Base-by-base conservation (phyloP, 257 asterid species). In the Pogostemon cablin region DNA sequence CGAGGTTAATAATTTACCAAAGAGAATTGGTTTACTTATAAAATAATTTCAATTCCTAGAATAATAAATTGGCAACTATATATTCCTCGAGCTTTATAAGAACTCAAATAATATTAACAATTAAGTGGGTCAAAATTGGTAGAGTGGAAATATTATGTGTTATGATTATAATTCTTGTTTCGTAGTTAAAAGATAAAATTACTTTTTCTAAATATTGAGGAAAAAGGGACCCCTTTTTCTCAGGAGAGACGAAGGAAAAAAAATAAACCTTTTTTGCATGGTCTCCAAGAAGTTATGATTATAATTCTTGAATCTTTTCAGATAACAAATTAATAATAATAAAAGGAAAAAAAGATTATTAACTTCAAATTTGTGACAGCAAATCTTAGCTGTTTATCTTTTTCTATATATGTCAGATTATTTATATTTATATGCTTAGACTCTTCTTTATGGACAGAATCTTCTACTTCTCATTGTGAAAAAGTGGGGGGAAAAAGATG, bases 251-350 rank as follows among this genome's bases (percentile, higher is more conserved):
- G 76, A 67, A 73, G 25, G 25, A 20, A 20, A 20, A 20, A 58
- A n/a, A n/a, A n/a, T n/a, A 0, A 20, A 20, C 25, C 82, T 64
- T 66, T 85, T 83, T 71, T 88, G 93, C 97, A 88, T 90, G 93
- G 97, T 88, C 91, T 88, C 87, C 97, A 79, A 90, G 87, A 83
- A 78, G 83, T 25, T 77, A 85, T 88, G 68, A 86, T 88, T 82
- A 63, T 81, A 73, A 78, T 73, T 70, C 81, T 82, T 86, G 88
- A 88, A 81, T 67, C 86, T 83, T 84, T 79, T 57, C 20, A 49
- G 2, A 41, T 72, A 20, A 20, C 25, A 20, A 20, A 20, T 20
- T 20, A 20, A 20, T 42, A 10, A 52, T 41, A 72, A 37, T 17
- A 54, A 40, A 25, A 64, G 42, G 9, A 39, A 75, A 67, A 20